Conservation (phyloP, 257 asterid genomes). For the Solanum pinnatisectum region DNA sequence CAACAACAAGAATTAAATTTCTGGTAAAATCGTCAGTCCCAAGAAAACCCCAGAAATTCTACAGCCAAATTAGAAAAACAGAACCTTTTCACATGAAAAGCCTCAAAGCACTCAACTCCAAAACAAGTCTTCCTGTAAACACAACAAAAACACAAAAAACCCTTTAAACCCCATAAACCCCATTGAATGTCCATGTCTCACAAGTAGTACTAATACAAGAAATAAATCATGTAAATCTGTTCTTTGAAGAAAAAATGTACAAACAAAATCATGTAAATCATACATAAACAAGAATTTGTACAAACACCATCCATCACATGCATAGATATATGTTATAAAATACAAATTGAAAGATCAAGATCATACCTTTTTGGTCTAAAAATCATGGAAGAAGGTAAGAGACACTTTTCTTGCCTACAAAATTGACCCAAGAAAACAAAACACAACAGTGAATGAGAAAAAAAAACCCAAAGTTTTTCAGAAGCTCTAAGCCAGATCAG, state of each 20-base stretch:
- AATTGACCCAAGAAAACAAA: not conserved
- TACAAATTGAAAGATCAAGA: not conserved
- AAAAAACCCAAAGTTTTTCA: not conserved
- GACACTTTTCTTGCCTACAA: not conserved
- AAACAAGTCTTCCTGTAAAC: constrained; percentile 9
- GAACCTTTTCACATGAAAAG: not conserved
- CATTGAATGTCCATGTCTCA: not conserved
- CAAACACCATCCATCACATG: not conserved
- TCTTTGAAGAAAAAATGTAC: not conserved
- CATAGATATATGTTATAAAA: not conserved
- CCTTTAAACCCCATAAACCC: constrained; percentile 10
- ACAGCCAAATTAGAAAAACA: not conserved
- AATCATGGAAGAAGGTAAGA: constrained; percentile 13
- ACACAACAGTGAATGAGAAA: not conserved
- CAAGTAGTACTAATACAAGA: not conserved
- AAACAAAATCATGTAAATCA: not conserved
- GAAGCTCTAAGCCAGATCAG: constrained; percentile 6
- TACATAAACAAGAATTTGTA: not conserved
- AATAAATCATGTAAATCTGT: not conserved
- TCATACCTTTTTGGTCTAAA: constrained; percentile 17
- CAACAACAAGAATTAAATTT: not conserved
- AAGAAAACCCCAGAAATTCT: not conserved
- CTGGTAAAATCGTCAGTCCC: not conserved
- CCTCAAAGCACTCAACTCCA: constrained; percentile 10
- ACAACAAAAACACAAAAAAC: not conserved